Conservation (phyloP, 768 basidiomycete genomes). For the Strobilomyces confusus region DNA sequence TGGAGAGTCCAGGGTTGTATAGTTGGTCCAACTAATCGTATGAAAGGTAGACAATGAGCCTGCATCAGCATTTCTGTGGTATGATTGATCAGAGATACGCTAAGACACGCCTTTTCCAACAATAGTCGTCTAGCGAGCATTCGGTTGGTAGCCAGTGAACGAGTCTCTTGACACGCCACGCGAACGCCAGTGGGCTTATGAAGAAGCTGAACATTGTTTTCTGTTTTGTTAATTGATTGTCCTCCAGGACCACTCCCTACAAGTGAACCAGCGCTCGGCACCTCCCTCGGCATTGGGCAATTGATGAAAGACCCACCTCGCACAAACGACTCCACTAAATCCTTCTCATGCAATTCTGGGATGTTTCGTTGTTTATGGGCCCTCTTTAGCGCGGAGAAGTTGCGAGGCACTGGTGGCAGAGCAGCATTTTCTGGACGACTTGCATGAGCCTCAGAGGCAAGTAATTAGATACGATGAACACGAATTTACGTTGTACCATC, state of each 20-base stretch:
- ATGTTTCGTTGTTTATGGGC: constrained; percentile 59
- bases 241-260: constrained; percentile 89
- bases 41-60: constrained; percentile 1
- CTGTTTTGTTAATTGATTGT: constrained; percentile 96
- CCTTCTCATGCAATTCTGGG: constrained; percentile 70
- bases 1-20: constrained; percentile 74
- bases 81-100: constrained; percentile 18
- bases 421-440: constrained; percentile 30
- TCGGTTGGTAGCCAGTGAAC: constrained; percentile 77
- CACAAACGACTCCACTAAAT: constrained; percentile 85
- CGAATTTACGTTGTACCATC: constrained; percentile 26
- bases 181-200: constrained; percentile 88
- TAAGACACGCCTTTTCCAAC: constrained; percentile 65
- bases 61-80: constrained; percentile 17
- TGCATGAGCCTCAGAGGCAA: constrained; percentile 25
- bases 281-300: not conserved
- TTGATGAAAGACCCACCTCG: constrained; percentile 51
- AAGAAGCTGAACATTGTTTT: constrained; percentile 84
- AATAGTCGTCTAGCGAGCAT: constrained; percentile 70
- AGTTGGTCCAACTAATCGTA: constrained; percentile 60
- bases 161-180: constrained; percentile 84
- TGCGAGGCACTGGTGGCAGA: constrained; percentile 33
- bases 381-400: constrained; percentile 69
- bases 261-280: constrained; percentile 7
- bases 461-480: constrained; percentile 27